These are phyloP conservation scores for Candida labiduridarum DNA, from an alignment of 1,139 yeast genomes.

Conservation along the genomic window DNA sequence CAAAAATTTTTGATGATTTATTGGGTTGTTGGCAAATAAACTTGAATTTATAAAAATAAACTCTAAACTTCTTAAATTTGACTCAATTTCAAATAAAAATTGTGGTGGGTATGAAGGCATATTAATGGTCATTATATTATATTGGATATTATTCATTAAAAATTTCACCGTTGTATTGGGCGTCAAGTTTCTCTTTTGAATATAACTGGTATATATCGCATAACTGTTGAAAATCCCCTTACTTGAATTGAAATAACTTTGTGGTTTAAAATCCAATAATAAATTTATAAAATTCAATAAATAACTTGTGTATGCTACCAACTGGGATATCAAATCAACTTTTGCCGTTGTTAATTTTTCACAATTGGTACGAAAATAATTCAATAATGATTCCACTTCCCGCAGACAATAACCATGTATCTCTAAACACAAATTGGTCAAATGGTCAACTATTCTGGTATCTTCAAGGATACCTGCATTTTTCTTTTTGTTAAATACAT, in stretches of 20 bases:
- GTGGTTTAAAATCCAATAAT: slow-evolving; percentile 25
- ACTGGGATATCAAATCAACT: slow-evolving; percentile 17
- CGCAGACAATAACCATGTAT: slow-evolving; percentile 19
- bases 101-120: slow-evolving; percentile 31
- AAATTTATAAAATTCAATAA: slow-evolving; percentile 21
- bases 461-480: slow-evolving; percentile 2
- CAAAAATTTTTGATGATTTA: slow-evolving; percentile 4
- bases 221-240: slow-evolving; percentile 16
- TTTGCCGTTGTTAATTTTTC: slow-evolving; percentile 5
- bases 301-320: slow-evolving; percentile 21
- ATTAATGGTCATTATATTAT: slow-evolving; percentile 24
- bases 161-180: slow-evolving; percentile 12
- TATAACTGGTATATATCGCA: slow-evolving; percentile 16
- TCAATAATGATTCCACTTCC: slow-evolving; percentile 10
- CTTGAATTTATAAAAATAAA: slow-evolving; percentile 17
- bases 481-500: slow-evolving; percentile 15
- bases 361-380: slow-evolving; percentile 9
- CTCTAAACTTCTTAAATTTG: slow-evolving; percentile 22
- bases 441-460: slow-evolving; percentile 8
- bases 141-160: slow-evolving; percentile 17
- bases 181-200: slow-evolving; percentile 6
- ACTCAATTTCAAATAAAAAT: slow-evolving; percentile 25
- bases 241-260: slow-evolving; percentile 22
- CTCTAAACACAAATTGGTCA: slow-evolving; percentile 21
- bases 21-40: slow-evolving; percentile 6